Evolutionary conservation across 208 protist species (phyloP).

Genomic region (Histomonas meleagridis): DNA sequence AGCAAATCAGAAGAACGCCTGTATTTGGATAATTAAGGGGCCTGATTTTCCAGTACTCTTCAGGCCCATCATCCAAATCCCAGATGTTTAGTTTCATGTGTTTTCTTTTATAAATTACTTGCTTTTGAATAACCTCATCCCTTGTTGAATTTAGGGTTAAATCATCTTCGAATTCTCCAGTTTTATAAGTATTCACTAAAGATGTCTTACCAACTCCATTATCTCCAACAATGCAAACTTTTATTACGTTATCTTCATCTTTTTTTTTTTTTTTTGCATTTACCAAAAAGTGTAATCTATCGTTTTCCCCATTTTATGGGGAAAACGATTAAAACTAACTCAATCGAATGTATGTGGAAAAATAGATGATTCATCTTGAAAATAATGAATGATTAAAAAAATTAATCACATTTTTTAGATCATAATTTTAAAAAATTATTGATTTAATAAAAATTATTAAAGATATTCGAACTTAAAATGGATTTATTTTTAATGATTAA

Average conservation of each 20-base stretch:
- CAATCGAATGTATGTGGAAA: no score
- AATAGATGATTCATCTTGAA: no score
- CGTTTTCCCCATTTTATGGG: no score
- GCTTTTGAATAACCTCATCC: slow-evolving; percentile 57
- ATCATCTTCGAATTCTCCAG: slow-evolving; percentile 62
- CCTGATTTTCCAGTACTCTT: slow-evolving; percentile 47
- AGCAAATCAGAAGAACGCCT: slow-evolving; percentile 63
- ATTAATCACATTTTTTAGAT: no score
- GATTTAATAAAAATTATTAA: no score
- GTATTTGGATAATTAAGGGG: slow-evolving; percentile 51
- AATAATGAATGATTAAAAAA: no score
- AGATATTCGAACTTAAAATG: no score
- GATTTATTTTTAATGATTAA: no score
- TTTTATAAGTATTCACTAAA: slow-evolving; percentile 62
- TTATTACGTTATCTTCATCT: slow-evolving; percentile 52
- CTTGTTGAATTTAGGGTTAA: slow-evolving; percentile 62
- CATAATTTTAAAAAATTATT: no score
- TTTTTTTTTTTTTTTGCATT: no score
- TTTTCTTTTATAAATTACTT: slow-evolving; percentile 55
- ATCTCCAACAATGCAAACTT: slow-evolving; percentile 64
- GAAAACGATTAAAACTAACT: no score
- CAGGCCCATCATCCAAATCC: slow-evolving; percentile 54
- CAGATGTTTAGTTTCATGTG: slow-evolving; percentile 57
- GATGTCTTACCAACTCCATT: slow-evolving; percentile 66
- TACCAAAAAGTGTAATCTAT: no score